Base-by-base conservation (phyloP, 129 eudicot genomes). In the Sambucus nigra region DNA sequence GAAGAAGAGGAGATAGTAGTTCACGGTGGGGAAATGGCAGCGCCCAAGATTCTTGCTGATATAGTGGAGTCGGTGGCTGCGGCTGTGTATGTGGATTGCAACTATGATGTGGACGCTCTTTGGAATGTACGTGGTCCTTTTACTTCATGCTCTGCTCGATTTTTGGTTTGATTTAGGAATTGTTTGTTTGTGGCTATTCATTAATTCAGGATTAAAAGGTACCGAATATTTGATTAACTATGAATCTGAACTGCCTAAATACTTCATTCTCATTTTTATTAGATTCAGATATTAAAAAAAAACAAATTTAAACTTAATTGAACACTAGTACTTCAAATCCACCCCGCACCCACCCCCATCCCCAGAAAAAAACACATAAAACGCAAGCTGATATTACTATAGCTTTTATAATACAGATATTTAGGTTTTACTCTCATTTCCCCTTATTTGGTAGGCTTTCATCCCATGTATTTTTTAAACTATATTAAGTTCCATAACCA, bases 21-120 rank as follows among this genome's bases (percentile, higher is more conserved):
- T 23, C 73, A 84, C 22, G 95, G 95, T 10, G 98, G 95, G 13
- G 26, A 26, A 13, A 66, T 85, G 46, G 81, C 81, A 62, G 89
- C 94, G 3, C 95, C 98, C 0, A 81, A 79, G 58, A 71, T 89
- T 48, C 83, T 89, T 17, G 98, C 83, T 0, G 95, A 89, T 33
- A 89, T 89, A 4, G 86, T 85, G 19, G 98, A 89, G 63, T 69
- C 94, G 2, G 57, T 89, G 20, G 80, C 68, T 40, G 95, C 76
- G 0, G 98, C 94, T 23, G 77, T 89, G 4, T 84, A 78, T 48
- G 45, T 78, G 8, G 97, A 89, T 59, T 69, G 74, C 61, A 65
- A 67, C 5, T 63, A 63, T 17, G 59, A 78, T 65, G 47, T 84
- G 52, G 25, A 59, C 20, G 45, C 16, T 18, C 33, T 73, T 57